Conservation (phyloP, 257 asterid species). For the Forsythia viridissima region DNA sequence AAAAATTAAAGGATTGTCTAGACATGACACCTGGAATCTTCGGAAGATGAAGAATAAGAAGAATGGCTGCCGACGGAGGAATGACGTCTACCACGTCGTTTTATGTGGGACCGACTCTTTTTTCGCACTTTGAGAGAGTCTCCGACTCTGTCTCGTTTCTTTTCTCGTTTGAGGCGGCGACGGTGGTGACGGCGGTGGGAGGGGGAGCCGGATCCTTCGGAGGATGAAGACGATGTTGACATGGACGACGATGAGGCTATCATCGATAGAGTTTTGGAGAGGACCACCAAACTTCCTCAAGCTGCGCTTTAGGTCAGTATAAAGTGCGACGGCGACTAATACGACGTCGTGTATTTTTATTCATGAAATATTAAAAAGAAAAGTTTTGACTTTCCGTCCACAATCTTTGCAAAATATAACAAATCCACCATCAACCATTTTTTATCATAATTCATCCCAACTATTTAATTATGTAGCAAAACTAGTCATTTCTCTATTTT, state of each 20-base stretch:
- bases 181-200: slow-evolving; percentile 51
- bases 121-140: slow-evolving; percentile 62
- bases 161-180: slow-evolving; percentile 34
- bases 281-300: neutral
- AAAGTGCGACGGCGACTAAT: too few relatives aligned
- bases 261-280: slow-evolving; percentile 37
- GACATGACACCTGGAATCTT: slow-evolving; percentile 53
- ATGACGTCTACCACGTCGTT: slow-evolving; percentile 69
- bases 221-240: slow-evolving; percentile 48
- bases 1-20: neutral
- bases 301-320: too few relatives aligned
- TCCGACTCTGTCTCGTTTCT: slow-evolving; percentile 23
- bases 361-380: too few relatives aligned
- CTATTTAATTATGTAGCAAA: too few relatives aligned
- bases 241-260: slow-evolving; percentile 63
- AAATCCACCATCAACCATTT: too few relatives aligned
- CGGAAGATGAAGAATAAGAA: slow-evolving; percentile 47
- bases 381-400: too few relatives aligned
- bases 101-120: slow-evolving; percentile 63
- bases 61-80: slow-evolving; percentile 65
- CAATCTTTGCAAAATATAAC: too few relatives aligned
- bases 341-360: neutral
- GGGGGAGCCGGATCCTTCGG: slow-evolving; percentile 36
- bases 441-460: too few relatives aligned
- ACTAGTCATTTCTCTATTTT: too few relatives aligned